Evolutionary conservation across 768 basidiomycete genomes (phyloP), one percentile per base, ranked within the genome.

Genomic region (Mycena maculata): DNA sequence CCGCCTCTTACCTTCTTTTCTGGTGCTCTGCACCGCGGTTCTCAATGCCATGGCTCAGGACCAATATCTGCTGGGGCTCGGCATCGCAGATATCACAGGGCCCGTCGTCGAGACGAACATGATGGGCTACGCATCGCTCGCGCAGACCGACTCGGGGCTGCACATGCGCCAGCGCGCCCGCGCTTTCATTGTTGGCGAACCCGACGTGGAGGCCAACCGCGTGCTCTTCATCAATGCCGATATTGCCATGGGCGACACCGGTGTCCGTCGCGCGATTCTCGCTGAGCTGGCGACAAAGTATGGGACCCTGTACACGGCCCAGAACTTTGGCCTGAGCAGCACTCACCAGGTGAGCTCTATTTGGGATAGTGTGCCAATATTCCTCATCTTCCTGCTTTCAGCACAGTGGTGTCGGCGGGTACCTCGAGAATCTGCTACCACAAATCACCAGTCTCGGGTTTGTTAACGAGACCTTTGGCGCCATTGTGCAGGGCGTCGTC

Each of bases 91-190:
- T 66, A 48, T 64, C 30, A 33, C 33, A 45, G 90, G 89, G 23
- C 90, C 92, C 4, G 87, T 92, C 20, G 91, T 93, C 8, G 91
- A 94, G 81, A 93, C 92, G 20, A 92, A 92, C 68, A 91, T 93
- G 89, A 92, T 92, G 91, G 92, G 92, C 10, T 93, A 92, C 75
- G 92, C 91, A 4, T 82, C 79, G 2, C 72, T 89, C 10, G 73
- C 81, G 1, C 92, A 94, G 75, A 88, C 86, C 2, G 91, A 90
- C 73, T 90, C 87, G 0, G 92, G 92, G 10, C 79, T 93, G 60
- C 92, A 94, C 76, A 89, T 93, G 90, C 85, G 93, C 18, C 88
- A 93, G 75, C 87, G 90, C 58, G 90, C 88, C 71, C 89, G 93
- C 22, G 92, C 91, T 0, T 94, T 88, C 73, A 90, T 94, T 65